Percentiles rank a stretch among this genome's conserved stretches.
Conservation (phyloP, 1,284 basidiomycete genomes). For the Ustilago curta region DNA sequence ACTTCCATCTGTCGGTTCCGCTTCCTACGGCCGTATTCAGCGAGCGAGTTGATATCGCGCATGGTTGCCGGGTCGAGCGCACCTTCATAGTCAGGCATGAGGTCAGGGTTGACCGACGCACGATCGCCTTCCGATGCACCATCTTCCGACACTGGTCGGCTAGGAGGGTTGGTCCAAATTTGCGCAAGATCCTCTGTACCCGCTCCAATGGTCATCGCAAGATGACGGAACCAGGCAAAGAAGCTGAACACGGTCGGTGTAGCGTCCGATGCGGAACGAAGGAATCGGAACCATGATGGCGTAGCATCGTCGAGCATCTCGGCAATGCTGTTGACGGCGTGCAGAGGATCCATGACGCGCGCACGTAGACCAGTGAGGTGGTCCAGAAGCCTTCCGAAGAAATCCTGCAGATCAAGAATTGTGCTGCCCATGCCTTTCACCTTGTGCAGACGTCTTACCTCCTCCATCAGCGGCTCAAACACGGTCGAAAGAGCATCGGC, state of each 20-base stretch:
- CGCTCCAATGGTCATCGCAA: conserved; percentile 59
- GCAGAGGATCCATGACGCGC: conserved; percentile 62
- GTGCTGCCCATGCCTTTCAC: conserved; percentile 53
- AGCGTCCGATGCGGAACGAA: conserved; percentile 47
- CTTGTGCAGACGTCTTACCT: conserved; percentile 57
- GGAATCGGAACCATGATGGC: conserved; percentile 55
- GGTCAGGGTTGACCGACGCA: conserved; percentile 26
- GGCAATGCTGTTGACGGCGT: conserved; percentile 59
- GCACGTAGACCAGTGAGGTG: conserved; percentile 60
- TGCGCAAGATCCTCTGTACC: conserved; percentile 57
- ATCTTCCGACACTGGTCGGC: conserved; percentile 20
- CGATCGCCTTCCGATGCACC: conserved; percentile 29
- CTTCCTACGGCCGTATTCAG: conserved; percentile 56
- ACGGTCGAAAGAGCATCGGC: conserved; percentile 51
- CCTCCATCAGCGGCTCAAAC: conserved; percentile 62
- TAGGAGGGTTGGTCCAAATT: conserved; percentile 57
- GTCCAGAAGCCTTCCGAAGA: conserved; percentile 55
- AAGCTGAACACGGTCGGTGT: conserved; percentile 59
- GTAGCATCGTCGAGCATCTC: conserved; percentile 62
- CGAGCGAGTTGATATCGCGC: conserved; percentile 52
- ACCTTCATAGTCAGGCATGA: conserved; percentile 26
- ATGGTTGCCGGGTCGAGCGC: conserved; percentile 46
- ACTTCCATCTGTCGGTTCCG: conserved; percentile 64
- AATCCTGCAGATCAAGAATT: conserved; percentile 49
- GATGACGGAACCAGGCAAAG: conserved; percentile 64